Base-by-base conservation (phyloP, 2,329 filamentous ascomycete species). In the Colletotrichum melonis region DNA sequence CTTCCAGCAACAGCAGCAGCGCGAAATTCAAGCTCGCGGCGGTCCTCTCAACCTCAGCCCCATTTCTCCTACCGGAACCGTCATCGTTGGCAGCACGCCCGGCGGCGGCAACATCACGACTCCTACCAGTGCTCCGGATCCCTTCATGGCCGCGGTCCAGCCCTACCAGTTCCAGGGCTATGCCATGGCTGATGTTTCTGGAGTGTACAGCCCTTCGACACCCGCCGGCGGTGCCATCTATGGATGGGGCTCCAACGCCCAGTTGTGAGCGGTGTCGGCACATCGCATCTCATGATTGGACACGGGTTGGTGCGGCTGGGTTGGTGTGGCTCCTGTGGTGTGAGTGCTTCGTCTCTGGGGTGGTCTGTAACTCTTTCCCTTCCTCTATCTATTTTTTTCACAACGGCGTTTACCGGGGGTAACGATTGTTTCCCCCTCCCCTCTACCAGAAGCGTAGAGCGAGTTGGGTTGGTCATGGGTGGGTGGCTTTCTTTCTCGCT, bases 111-210 rank as follows among this genome's bases (percentile, higher is more conserved):
- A 59, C 57, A 26, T 35, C 6, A 24, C n/a, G 11, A 22, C 12
- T n/a, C 42, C 46, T 28, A 38, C 57, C 3, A 24, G 32, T 32
- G 32, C 12, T 14, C 42, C 46, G 19, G 60, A 30, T 2, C 6
- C 28, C 19, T 63, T 63, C 28, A 63, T 63, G 60, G 28, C 42
- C 63, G 28, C 3, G 14, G 28, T 14, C 32, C 64, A 57, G 59
- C 30, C 54, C 19, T 75, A 71, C 28, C 54, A 71, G 12, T 38
- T 75, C 1, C n/a, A 68, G 7, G 26, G 54, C 12, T 75, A 71
- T 55, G 57, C 30, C 71, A 59, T 75, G 57, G 35, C 38, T 26
- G 71, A 75, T 42, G 72, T 75, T 1, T 63, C 58, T 19, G 71
- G 71, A 3, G 66, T 74, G 28, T 75, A 75, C 54, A 56, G 52